Conservation (phyloP, 2,329 filamentous ascomycete genomes). For the Arthrobotrys musiformis region DNA sequence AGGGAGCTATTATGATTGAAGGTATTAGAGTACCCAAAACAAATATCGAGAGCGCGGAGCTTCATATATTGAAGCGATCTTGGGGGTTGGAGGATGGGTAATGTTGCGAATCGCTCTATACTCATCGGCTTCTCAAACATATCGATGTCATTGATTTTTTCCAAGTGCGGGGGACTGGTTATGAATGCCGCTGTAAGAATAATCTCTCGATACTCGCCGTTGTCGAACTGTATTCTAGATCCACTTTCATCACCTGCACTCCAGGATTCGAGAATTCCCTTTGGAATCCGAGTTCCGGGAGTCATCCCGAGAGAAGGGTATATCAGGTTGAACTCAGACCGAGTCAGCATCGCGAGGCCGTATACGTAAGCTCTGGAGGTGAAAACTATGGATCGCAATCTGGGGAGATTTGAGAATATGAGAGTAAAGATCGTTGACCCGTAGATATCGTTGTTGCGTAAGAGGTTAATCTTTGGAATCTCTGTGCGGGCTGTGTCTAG, state of each 20-base stretch:
- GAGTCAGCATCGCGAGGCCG: neutral
- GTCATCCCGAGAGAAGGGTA: neutral
- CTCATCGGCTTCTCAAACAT: neutral
- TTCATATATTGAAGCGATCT: too few relatives aligned
- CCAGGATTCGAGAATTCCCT: neutral
- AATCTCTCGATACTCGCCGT: neutral
- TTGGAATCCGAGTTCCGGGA: neutral
- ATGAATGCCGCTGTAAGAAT: neutral
- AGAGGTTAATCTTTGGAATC: neutral
- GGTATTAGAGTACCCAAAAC: too few relatives aligned
- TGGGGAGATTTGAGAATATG: constrained; percentile 19
- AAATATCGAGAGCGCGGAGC: too few relatives aligned
- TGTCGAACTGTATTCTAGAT: neutral
- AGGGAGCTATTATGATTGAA: too few relatives aligned
- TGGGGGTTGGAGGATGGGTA: too few relatives aligned
- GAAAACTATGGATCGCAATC: constrained; percentile 1
- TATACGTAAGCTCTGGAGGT: neutral
- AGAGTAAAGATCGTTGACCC: neutral
- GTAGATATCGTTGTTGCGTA: neutral
- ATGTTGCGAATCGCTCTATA: neutral
- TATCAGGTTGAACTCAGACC: neutral
- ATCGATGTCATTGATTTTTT: neutral
- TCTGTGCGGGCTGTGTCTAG: neutral
- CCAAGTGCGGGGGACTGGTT: neutral
- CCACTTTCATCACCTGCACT: neutral